A percentile compares a stretch with the other conserved stretches of the same genome.
Evolutionary conservation across 2,329 filamentous ascomycete species (phyloP).

Genomic region (Cercospora sp.): DNA sequence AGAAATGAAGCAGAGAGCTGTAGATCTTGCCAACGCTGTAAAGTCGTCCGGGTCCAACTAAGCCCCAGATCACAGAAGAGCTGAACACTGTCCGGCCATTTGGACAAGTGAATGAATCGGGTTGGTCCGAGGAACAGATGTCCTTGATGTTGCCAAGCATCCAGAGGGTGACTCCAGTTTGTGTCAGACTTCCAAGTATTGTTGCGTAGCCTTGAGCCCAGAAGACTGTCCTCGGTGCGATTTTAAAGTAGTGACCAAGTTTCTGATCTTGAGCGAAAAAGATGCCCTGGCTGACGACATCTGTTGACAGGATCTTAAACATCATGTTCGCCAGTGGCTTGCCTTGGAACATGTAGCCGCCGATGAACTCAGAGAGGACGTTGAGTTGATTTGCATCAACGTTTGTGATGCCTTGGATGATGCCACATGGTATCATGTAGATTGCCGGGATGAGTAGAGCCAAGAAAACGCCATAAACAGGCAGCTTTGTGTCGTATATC

Average conservation of each 20-base stretch:
- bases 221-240: slow-evolving; percentile 49
- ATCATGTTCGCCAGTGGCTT: slow-evolving; percentile 41
- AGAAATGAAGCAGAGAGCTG: slow-evolving; percentile 51
- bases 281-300: slow-evolving; percentile 38
- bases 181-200: slow-evolving; percentile 43
- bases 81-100: slow-evolving; percentile 50
- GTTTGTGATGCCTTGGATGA: slow-evolving; percentile 83
- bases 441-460: slow-evolving; percentile 74
- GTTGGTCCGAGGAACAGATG: slow-evolving; percentile 45
- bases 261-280: slow-evolving; percentile 40
- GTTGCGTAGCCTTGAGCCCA: slow-evolving; percentile 47
- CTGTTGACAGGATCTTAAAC: slow-evolving; percentile 36
- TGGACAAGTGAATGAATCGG: slow-evolving; percentile 51
- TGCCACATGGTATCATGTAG: slow-evolving; percentile 87
- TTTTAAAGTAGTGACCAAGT: slow-evolving; percentile 42
- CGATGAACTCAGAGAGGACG: slow-evolving; percentile 51
- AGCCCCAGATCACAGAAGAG: slow-evolving; percentile 44
- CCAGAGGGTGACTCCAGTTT: slow-evolving; percentile 51
- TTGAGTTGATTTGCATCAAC: slow-evolving; percentile 41
- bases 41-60: slow-evolving; percentile 52
- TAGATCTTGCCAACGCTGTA: slow-evolving; percentile 53
- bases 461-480: slow-evolving; percentile 82
- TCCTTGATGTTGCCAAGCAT: slow-evolving; percentile 46
- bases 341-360: slow-evolving; percentile 50
- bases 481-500: slow-evolving; percentile 42